Evolutionary conservation across 768 basidiomycete species (phyloP).

Genomic region (Mycena olivaceomarginata): DNA sequence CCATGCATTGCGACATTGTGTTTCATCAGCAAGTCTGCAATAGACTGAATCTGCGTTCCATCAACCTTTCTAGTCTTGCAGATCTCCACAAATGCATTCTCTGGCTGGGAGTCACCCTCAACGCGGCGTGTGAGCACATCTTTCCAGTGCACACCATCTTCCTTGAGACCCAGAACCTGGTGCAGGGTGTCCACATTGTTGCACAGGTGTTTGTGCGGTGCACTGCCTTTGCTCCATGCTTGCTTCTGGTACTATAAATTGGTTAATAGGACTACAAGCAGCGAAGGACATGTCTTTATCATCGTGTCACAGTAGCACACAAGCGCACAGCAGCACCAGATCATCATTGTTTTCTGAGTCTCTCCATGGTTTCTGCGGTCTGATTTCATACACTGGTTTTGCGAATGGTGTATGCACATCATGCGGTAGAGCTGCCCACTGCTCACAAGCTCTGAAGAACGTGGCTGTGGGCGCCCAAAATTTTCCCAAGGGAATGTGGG

Average conservation of each 20-base stretch:
- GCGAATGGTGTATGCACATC: not conserved
- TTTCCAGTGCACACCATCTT: conserved; percentile 2
- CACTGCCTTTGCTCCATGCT: conserved; percentile 10
- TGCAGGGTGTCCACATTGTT: conserved; percentile 22
- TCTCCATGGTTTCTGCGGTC: not conserved
- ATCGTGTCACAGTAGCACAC: conserved; percentile 16
- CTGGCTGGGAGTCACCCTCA: not conserved
- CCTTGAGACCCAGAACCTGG: not conserved
- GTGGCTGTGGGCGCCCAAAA: not conserved
- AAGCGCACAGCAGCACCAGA: conserved; percentile 18
- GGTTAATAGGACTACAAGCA: too few species aligned
- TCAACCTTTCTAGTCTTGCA: conserved; percentile 13
- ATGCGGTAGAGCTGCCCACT: not conserved
- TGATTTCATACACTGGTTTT: not conserved
- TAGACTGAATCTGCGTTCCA: not conserved
- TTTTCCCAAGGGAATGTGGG: conserved; percentile 17
- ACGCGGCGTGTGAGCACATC: conserved; percentile 10
- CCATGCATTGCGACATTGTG: conserved; percentile 16
- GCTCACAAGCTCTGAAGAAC: not conserved
- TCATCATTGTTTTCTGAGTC: conserved; percentile 4
- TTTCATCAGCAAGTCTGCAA: not conserved
- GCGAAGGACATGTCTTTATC: not conserved
- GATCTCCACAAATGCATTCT: not conserved
- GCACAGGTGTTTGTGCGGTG: conserved; percentile 23
- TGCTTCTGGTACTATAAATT: conserved; percentile 18